Base-by-base conservation (phyloP, 2,329 filamentous ascomycete genomes). In the Paraphoma chrysanthemicola region DNA sequence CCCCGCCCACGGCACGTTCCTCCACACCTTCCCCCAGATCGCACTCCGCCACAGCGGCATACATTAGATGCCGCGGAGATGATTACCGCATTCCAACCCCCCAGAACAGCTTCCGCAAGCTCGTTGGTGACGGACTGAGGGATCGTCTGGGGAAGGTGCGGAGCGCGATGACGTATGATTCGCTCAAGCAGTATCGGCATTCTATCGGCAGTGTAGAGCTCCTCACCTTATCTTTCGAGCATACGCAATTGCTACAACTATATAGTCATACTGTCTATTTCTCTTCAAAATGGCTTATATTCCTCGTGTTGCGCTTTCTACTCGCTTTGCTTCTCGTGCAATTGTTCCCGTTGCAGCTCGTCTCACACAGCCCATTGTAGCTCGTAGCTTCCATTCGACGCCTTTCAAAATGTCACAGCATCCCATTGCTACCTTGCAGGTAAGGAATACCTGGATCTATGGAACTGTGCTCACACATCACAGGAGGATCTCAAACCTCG, bases 401-500 rank as follows among this genome's bases (percentile, higher is more conserved):
- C 57, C 64, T 23, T 16, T 17, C 51, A 72, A 62, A 6, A 78
- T 77, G 75, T 67, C 75, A 30, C 65, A 67, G 56, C 70, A 73
- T 48, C 77, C 76, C 29, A 78, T 77, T 63, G 74, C 69, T n/a
- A 78, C 75, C 18, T 58, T 78, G 12, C 73, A 77, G 57, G 76
- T 77, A 63, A 30, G 60, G 47, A n/a, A 4, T 38, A 17, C 6
- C 5, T 12, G 1, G 29, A 9, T 12, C 16, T 11, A 6, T 11
- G 18, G 3, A 28, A 41, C 39, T 11, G 33, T 28, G 39, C 66
- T 74, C 16, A 72, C 18, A 8, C 6, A 11, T 8, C 8, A 12
- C 28, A 92, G 89, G 81, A 85, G 55, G 86, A 88, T 31, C 84
- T 92, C 60, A 82, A 85, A 57, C 84, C 86, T 61, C 85, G 87